Evolutionary conservation across 352 stramenopile species (phyloP).

Genomic region (Globisporangium nodosum): DNA sequence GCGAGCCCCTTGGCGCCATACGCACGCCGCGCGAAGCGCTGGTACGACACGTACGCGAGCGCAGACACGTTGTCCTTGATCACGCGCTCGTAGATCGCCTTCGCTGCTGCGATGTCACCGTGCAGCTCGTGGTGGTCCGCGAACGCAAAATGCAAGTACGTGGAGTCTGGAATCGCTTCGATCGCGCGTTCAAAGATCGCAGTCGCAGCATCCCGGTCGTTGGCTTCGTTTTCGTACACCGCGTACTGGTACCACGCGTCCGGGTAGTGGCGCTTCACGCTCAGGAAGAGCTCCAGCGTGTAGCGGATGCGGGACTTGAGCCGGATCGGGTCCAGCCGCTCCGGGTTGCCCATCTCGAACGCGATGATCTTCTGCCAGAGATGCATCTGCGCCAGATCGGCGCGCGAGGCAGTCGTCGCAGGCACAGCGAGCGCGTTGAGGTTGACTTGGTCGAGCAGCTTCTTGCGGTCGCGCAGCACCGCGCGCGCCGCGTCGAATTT

Average conservation of each 20-base stretch:
- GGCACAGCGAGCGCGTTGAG: constrained; percentile 63
- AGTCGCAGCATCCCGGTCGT: constrained; percentile 62
- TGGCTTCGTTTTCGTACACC: constrained; percentile 69
- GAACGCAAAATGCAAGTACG: constrained; percentile 70
- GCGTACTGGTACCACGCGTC: constrained; percentile 87
- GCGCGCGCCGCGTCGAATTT: constrained; percentile 80
- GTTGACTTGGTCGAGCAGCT: constrained; percentile 74
- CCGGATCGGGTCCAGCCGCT: constrained; percentile 72
- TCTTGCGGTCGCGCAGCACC: constrained; percentile 81
- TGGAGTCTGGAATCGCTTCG: constrained; percentile 79
- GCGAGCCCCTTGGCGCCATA: constrained; percentile 67
- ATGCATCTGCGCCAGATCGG: constrained; percentile 51
- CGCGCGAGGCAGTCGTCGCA: not conserved
- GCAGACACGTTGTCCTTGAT: constrained; percentile 70
- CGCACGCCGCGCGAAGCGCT: constrained; percentile 75
- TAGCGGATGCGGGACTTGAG: constrained; percentile 79
- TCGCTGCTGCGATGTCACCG: constrained; percentile 52
- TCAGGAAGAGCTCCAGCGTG: constrained; percentile 79
- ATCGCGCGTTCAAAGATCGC: constrained; percentile 66
- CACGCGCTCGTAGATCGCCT: constrained; percentile 77
- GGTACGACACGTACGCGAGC: constrained; percentile 80
- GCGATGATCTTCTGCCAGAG: constrained; percentile 77
- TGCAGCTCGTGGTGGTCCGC: constrained; percentile 80
- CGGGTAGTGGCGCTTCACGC: constrained; percentile 66
- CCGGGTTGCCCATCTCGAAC: constrained; percentile 75